Base-by-base conservation (phyloP, 352 stramenopile genomes). In the Globisporangium iwayamae region DNA sequence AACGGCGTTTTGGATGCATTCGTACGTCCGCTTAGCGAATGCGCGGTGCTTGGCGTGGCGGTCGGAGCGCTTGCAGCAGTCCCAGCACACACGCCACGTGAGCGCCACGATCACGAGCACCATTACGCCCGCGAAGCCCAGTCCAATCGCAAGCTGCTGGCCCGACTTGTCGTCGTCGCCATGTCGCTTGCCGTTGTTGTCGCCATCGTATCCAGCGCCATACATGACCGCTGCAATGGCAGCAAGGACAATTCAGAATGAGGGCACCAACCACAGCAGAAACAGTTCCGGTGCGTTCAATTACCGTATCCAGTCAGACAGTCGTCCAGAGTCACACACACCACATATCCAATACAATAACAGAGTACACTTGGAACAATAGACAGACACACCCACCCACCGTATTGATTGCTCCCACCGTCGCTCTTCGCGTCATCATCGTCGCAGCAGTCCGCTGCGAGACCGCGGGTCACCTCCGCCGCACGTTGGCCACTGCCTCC, bases 71-170 rank as follows among this genome's bases (percentile, higher is more conserved):
- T 65, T 76, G 48, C 78, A 87, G 62, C 76, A 87, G 50, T 85
- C 76, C 20, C 79, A 39, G 41, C 70, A 82, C 4, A 72, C 71
- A 74, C 74, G 81, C 78, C 78, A 85, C 16, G 72, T 81, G 34
- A 85, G 70, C 54, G 67, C 76, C 4, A 75, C 28, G 20, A 77
- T 70, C 32, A 85, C 61, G n/a, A 79, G 32, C 25, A 83, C 8
- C 22, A 85, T 62, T 14, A 46, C 68, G 30, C 65, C 52, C 22
- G 56, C 74, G 30, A 87, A 68, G 45, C 74, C 68, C 53, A 73
- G 51, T 11, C 62, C 68, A 25, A 85, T 69, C 32, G 81, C 64
- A 25, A 73, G 56, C 25, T 72, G 68, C 16, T 78, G 65, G 14
- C 36, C 60, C 46, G 57, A 69, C 46, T 61, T 53, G 48, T 60